Base-by-base conservation (phyloP, 108 stramenopile genomes). In the Schizochytrium sp. region DNA sequence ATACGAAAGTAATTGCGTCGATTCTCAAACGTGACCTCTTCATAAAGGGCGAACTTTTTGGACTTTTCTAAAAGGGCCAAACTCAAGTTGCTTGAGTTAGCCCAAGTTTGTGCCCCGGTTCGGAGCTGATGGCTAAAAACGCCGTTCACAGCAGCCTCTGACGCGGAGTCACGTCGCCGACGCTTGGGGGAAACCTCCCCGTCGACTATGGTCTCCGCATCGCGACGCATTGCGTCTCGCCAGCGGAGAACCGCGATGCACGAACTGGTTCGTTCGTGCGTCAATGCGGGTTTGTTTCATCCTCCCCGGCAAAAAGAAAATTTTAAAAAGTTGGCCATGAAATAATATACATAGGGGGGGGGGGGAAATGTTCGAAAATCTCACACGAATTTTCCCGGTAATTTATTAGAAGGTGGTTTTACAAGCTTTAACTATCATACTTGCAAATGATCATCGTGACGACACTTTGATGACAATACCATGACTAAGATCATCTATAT, bases 1-100 rank as follows among this genome's bases (percentile, higher is more conserved):
- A 90, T 90, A 0, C 50, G 19, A 28, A 57, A 57, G 88, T 90
- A 90, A 41, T 7, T 19, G 53, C 40, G 42, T 0, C 87, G 88
- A 38, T 90, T 55, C 28, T 83, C 76, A 47, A 83, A 53, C 76
- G 76, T 83, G 50, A 83, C 76, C 17, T 55, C 50, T 53, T 83
- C 76, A 53, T 83, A 83, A 47, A 42, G 8, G 38, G 76, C 76
- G 50, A 13, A 40, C 47, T 53, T 17, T 53, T 40, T 7, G 50
- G 50, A 83, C 47, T n/a, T 0, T 53, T 83, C 53, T 53, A 83
- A 10, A 38, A 83, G 76, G 17, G 76, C 76, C 45, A 83, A 53
- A 3, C 64, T 69, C 64, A 5, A 28, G 28, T 28, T 28, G 28
- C 64, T 7, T 38, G 19, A 38, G 64, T 38, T 38, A 2, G 42